These are phyloP conservation scores for Xylariaceae sp. DNA, from an alignment of 2,329 filamentous ascomycete genomes.

Conservation along the genomic window DNA sequence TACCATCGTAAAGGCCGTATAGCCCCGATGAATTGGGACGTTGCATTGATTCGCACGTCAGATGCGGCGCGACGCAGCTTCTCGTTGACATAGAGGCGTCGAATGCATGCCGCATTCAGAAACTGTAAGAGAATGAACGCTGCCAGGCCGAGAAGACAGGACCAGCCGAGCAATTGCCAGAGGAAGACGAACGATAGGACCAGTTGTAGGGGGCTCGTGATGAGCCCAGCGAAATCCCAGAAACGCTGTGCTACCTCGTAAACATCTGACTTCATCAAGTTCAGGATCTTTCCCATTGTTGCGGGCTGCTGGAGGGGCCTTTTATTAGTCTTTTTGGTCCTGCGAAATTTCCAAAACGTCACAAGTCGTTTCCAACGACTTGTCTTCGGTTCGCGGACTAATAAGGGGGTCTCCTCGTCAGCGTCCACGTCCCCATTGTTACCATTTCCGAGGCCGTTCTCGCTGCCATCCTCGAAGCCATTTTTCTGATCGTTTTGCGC, in stretches of 20 bases:
- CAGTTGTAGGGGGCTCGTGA: slow-evolving; percentile 73
- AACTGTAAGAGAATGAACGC: slow-evolving; percentile 64
- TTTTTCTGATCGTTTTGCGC: slow-evolving; percentile 18
- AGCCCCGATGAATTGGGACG: slow-evolving; percentile 80
- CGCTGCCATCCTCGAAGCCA: slow-evolving; percentile 13
- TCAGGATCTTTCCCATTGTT: slow-evolving; percentile 85
- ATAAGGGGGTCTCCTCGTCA: slow-evolving; percentile 24
- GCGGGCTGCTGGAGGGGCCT: slow-evolving; percentile 50
- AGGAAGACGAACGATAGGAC: slow-evolving; percentile 67
- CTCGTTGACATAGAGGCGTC: slow-evolving; percentile 62
- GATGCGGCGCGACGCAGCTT: slow-evolving; percentile 65
- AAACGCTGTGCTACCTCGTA: slow-evolving; percentile 80
- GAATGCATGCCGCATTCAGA: slow-evolving; percentile 63
- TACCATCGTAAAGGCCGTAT: slow-evolving; percentile 78
- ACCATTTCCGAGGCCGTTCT: neutral
- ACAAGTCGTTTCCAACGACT: slow-evolving; percentile 28
- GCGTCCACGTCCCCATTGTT: neutral
- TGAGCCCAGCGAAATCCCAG: slow-evolving; percentile 76
- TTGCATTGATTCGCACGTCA: slow-evolving; percentile 71
- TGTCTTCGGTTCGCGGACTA: slow-evolving; percentile 21
- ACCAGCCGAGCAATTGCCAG: slow-evolving; percentile 73
- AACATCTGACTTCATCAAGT: slow-evolving; percentile 74
- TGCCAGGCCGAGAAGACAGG: slow-evolving; percentile 67
- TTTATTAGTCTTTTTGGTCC: slow-evolving; percentile 22
- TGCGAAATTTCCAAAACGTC: slow-evolving; percentile 24